Conservation (phyloP, 2,329 filamentous ascomycete genomes). For the Fusarium sp. region DNA sequence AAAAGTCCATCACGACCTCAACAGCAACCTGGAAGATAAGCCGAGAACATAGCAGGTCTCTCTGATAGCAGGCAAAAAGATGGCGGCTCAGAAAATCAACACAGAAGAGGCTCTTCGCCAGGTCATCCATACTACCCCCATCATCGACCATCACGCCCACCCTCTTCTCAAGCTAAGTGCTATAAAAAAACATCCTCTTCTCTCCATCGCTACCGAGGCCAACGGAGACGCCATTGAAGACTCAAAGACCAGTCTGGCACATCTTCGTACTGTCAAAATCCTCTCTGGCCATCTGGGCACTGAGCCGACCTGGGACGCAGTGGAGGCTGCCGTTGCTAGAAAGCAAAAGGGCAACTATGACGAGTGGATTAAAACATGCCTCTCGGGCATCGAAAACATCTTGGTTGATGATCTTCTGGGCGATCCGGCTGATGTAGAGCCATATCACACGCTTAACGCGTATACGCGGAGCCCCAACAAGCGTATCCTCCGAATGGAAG, state of each 20-base stretch:
- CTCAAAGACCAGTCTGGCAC: constrained; percentile 72
- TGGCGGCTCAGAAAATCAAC: constrained; percentile 27
- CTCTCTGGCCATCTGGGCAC: constrained; percentile 75
- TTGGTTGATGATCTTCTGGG: constrained; percentile 83
- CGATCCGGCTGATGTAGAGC: constrained; percentile 65
- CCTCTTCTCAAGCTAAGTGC: constrained; percentile 70
- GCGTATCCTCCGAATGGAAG: constrained; percentile 83
- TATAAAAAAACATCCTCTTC: constrained; percentile 61
- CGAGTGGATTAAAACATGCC: constrained; percentile 71
- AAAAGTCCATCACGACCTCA: background rate
- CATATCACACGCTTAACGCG: constrained; percentile 73
- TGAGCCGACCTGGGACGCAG: constrained; percentile 70
- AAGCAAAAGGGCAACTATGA: constrained; percentile 62
- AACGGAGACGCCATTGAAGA: constrained; percentile 74
- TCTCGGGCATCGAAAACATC: constrained; percentile 78
- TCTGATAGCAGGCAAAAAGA: constrained; percentile 8
- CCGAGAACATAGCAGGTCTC: background rate
- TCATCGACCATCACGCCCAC: constrained; percentile 81
- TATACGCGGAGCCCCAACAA: constrained; percentile 74
- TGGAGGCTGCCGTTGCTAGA: constrained; percentile 59
- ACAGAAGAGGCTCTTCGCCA: constrained; percentile 46
- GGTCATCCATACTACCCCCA: constrained; percentile 67
- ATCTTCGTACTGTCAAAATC: constrained; percentile 77
- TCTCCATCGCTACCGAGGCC: constrained; percentile 79
- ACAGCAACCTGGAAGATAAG: background rate